A percentile compares a stretch with the other conserved stretches of the same genome.
Evolutionary conservation across 306 rosid species (phyloP).

Genomic region (Lathyrus tuberosus): DNA sequence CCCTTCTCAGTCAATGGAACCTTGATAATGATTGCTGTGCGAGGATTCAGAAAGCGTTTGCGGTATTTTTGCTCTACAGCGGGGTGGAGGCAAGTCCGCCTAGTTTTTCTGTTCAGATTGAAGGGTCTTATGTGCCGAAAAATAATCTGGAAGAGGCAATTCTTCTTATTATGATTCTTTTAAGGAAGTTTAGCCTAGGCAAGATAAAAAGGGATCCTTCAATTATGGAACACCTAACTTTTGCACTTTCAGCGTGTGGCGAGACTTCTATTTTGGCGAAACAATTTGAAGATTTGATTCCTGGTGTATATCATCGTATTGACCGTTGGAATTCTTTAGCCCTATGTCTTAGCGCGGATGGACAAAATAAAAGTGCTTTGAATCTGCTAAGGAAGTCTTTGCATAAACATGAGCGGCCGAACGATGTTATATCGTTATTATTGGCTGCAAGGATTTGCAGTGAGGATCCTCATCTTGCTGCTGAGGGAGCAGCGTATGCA

Average conservation of each 20-base stretch:
- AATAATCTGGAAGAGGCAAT: conserved; percentile 91
- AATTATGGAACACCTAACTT: conserved; percentile 80
- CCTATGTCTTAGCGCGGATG: conserved; percentile 74
- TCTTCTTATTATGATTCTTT: conserved; percentile 83
- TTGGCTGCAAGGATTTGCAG: conserved; percentile 87
- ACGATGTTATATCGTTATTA: conserved; percentile 69
- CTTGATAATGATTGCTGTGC: conserved; percentile 73
- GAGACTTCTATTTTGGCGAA: conserved; percentile 77
- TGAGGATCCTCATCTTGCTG: conserved; percentile 70
- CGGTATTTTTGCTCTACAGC: conserved; percentile 68
- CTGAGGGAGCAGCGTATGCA: conserved; percentile 85
- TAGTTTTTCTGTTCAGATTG: conserved; percentile 72
- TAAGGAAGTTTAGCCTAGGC: conserved; percentile 68
- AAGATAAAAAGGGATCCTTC: conserved; percentile 87
- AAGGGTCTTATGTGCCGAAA: conserved; percentile 81
- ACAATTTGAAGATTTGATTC: conserved; percentile 82
- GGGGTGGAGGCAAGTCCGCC: conserved; percentile 91
- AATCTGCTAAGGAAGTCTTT: conserved; percentile 75
- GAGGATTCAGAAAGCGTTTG: conserved; percentile 85
- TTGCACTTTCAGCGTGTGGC: conserved; percentile 82
- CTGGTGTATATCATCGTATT: conserved; percentile 85
- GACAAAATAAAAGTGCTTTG: conserved; percentile 67
- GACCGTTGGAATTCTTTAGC: conserved; percentile 92
- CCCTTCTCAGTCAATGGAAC: conserved; percentile 91
- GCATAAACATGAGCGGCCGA: conserved; percentile 80